Evolutionary conservation across 306 rosid genomes (phyloP).

Genomic region (Medicago lupulina): DNA sequence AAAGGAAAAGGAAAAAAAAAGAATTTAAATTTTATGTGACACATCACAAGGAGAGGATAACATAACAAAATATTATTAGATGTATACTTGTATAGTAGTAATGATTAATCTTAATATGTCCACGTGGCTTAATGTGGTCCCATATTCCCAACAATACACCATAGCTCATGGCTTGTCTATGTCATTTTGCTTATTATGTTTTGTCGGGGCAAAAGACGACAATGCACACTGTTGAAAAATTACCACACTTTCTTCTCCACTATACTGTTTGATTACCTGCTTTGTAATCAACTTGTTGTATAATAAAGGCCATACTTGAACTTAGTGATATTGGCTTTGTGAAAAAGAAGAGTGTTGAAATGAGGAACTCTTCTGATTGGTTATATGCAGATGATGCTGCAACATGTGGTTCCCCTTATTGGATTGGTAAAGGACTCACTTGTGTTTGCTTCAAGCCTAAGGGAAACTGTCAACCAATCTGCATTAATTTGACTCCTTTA

Average conservation of each 20-base stretch:
- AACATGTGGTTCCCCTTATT: constrained; percentile 64
- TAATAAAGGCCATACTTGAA: background rate
- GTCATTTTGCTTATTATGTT: constrained; percentile 42
- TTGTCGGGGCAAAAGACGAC: constrained; percentile 60
- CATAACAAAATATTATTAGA: background rate
- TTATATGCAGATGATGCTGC: constrained; percentile 66
- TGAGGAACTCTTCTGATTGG: constrained; percentile 48
- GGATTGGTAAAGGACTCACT: constrained; percentile 88
- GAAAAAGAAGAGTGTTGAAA: constrained; percentile 29
- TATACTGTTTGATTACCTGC: constrained; percentile 21
- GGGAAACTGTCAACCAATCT: constrained; percentile 70
- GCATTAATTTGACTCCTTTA: constrained; percentile 70
- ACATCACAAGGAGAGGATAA: constrained; percentile 19
- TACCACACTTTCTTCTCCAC: constrained; percentile 36
- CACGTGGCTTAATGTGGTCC: constrained; percentile 57
- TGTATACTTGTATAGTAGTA: background rate
- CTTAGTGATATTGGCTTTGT: constrained; percentile 16
- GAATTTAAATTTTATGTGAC: background rate
- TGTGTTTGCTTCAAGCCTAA: constrained; percentile 90
- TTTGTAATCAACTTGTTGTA: constrained; percentile 7
- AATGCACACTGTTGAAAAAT: constrained; percentile 38
- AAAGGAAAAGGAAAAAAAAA: background rate
- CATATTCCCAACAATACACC: constrained; percentile 26
- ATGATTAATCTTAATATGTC: constrained; percentile 4
- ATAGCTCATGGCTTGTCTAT: constrained; percentile 47